phyloP scores from a whole-genome alignment of 192 early-diverging fungal genomes.

The Coemansia sp. region DNA sequence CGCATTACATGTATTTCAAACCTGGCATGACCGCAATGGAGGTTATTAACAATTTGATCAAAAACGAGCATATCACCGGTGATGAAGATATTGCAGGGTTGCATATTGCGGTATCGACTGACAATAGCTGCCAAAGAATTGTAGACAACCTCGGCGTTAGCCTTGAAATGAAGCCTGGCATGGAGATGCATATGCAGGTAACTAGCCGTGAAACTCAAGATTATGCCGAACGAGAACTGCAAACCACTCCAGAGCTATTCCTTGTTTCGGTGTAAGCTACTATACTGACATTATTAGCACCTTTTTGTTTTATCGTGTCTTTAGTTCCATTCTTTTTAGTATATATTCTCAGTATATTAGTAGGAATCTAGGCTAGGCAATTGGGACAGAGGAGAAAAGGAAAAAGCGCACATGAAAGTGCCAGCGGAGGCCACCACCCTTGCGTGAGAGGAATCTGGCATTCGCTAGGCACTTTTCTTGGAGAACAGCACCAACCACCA shows the following conservation, averaged over 20 bases:
- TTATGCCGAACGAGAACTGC: not conserved
- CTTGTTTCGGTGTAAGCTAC: not conserved
- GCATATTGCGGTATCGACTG: not conserved
- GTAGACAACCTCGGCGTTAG: not conserved
- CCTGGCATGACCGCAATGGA: not conserved
- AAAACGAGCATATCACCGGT: not conserved
- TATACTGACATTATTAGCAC: too few relatives aligned
- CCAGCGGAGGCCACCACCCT: too few relatives aligned
- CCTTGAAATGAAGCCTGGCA: not conserved
- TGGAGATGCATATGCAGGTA: not conserved
- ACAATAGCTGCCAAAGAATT: not conserved
- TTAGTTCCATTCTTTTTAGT: not conserved
- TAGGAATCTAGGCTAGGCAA: too few relatives aligned
- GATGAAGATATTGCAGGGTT: not conserved
- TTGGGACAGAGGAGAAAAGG: too few relatives aligned
- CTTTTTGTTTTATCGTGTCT: not conserved
- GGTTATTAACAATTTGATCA: not conserved
- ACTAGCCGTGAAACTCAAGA: not conserved
- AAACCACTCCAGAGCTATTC: not conserved
- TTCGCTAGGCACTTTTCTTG: too few relatives aligned
- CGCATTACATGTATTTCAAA: not conserved
- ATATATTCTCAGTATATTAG: not conserved
- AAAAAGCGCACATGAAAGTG: too few relatives aligned
- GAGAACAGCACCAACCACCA: not conserved
- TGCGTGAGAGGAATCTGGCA: too few relatives aligned